These are phyloP conservation scores for Penicillium sclerotiorum DNA, from an alignment of 2,329 filamentous ascomycete genomes.

Conservation along the genomic window DNA sequence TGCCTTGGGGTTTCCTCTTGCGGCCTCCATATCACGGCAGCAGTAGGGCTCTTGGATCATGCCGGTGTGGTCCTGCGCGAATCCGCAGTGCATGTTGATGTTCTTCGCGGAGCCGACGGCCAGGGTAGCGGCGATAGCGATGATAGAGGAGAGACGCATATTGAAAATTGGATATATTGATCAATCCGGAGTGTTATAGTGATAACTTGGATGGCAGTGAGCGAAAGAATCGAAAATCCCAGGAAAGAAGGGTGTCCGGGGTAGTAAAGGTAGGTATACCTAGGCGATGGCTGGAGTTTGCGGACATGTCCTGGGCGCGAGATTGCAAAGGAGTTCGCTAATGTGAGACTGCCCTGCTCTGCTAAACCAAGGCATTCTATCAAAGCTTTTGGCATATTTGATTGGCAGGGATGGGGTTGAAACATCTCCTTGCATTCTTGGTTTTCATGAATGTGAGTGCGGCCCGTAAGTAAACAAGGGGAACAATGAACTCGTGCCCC, in stretches of 20 bases:
- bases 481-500: too few relatives aligned
- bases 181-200: not conserved
- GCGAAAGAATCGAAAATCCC: not conserved
- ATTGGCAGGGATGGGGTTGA: conserved; percentile 18
- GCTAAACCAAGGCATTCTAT: conserved; percentile 3
- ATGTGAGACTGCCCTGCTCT: conserved; percentile 15
- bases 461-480: conserved; percentile 21
- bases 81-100: conserved; percentile 31
- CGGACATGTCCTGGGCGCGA: conserved; percentile 4
- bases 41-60: conserved; percentile 35
- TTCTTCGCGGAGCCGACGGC: conserved; percentile 21
- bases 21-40: conserved; percentile 27
- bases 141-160: conserved; percentile 23
- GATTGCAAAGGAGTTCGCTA: conserved; percentile 13
- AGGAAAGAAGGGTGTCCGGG: too few relatives aligned
- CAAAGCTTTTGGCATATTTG: not conserved
- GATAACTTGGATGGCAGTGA: not conserved
- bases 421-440: conserved; percentile 27
- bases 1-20: conserved; percentile 21
- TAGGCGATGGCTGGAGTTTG: not conserved
- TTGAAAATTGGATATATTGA: conserved; percentile 5
- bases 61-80: conserved; percentile 28
- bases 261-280: not conserved
- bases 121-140: conserved; percentile 18
- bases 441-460: conserved; percentile 19